These are phyloP conservation scores for Monosporascus sp. DNA, from an alignment of 2,329 filamentous ascomycete genomes.

Conservation along the genomic window DNA sequence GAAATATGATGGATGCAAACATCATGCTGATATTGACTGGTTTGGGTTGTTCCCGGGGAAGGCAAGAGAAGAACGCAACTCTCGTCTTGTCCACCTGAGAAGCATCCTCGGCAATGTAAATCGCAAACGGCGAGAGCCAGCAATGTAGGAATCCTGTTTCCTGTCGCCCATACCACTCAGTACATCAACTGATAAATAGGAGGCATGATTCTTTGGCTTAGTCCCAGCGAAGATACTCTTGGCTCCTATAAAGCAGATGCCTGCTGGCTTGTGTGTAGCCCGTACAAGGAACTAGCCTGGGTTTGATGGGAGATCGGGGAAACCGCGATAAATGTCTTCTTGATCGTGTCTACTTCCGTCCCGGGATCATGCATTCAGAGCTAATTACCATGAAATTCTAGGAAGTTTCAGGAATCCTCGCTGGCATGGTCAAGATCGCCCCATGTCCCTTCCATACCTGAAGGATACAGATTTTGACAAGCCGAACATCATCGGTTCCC, in stretches of 20 bases:
- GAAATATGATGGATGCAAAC: neutral
- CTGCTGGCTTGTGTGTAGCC: neutral
- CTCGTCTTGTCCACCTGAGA: neutral
- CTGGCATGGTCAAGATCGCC: no score
- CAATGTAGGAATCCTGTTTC: neutral
- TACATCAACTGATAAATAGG: neutral
- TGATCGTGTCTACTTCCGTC: neutral
- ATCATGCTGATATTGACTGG: neutral
- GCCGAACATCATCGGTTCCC: no score
- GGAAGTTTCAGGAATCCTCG: no score
- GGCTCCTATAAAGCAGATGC: neutral
- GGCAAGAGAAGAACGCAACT: neutral
- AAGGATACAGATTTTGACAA: no score
- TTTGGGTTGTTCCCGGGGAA: neutral
- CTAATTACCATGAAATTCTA: no score
- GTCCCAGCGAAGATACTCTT: neutral
- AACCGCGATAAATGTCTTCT: neutral
- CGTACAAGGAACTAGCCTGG: neutral
- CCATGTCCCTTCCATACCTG: no score
- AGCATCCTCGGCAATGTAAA: neutral
- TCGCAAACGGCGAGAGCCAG: neutral
- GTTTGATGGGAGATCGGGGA: neutral
- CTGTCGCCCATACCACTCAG: neutral
- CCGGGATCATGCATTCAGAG: neutral
- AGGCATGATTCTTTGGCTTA: neutral